Percentiles rank a stretch among this genome's conserved stretches.
Conservation (phyloP, 2,329 filamentous ascomycete species). For the Biscogniauxia sp. region DNA sequence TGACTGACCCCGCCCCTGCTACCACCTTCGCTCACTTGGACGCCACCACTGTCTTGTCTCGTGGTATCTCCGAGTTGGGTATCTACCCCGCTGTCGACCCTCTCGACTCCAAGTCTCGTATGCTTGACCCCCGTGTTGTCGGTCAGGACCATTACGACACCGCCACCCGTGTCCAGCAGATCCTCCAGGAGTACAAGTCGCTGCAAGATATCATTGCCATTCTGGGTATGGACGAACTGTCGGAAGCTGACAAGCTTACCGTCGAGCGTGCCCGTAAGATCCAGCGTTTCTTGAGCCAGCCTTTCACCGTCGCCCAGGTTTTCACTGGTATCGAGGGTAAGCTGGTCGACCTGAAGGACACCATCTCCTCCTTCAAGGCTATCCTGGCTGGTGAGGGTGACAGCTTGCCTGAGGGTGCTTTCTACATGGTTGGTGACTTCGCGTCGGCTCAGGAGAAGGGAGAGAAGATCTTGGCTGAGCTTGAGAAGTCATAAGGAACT, state of each 20-base stretch:
- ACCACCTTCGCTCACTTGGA: slow-evolving; percentile 99
- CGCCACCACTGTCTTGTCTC: slow-evolving; percentile 99
- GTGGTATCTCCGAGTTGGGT: slow-evolving; percentile 99
- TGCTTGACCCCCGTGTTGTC: slow-evolving; percentile 98
- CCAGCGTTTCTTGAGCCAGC: slow-evolving; percentile 99
- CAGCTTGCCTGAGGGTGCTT: slow-evolving; percentile 85
- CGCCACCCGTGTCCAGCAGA: slow-evolving; percentile 95
- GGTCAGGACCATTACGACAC: slow-evolving; percentile 97
- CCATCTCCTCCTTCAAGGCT: slow-evolving; percentile 94
- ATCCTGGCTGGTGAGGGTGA: slow-evolving; percentile 95
- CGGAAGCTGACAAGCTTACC: slow-evolving; percentile 98
- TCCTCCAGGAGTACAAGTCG: slow-evolving; percentile 99
- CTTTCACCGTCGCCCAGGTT: slow-evolving; percentile 84
- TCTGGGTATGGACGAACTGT: slow-evolving; percentile 99
- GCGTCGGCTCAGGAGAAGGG: slow-evolving; percentile 92
- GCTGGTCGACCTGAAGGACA: slow-evolving; percentile 98
- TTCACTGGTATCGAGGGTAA: slow-evolving; percentile 94
- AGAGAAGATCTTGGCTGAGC: slow-evolving; percentile 98
- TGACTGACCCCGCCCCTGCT: slow-evolving; percentile 99
- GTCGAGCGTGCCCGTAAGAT: slow-evolving; percentile 99
- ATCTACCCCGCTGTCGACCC: slow-evolving; percentile 99
- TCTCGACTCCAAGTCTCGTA: slow-evolving; percentile 98
- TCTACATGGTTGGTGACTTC: slow-evolving; percentile 99
- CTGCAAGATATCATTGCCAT: slow-evolving; percentile 99
- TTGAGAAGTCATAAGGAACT: slow-evolving; percentile 61